Evolutionary conservation across 2,329 filamentous ascomycete genomes (phyloP).

Genomic region (Exophiala spinifera): DNA sequence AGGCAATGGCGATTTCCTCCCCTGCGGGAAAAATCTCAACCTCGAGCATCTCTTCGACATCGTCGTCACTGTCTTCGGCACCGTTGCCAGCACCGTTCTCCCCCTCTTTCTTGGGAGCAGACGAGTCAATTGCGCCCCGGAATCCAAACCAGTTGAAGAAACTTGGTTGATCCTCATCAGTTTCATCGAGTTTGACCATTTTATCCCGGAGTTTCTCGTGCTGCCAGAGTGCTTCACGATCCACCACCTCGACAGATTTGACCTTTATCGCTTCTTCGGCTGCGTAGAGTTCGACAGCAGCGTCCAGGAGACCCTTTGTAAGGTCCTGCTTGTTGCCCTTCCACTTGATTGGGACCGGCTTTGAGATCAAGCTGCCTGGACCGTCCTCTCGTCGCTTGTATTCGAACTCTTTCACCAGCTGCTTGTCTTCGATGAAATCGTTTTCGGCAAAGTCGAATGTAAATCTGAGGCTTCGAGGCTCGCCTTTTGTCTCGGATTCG

Average conservation of each 20-base stretch:
- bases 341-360: conserved; percentile 86
- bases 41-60: conserved; percentile 62
- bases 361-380: conserved; percentile 74
- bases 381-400: conserved; percentile 56
- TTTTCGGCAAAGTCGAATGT: conserved; percentile 78
- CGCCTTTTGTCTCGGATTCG: conserved; percentile 56
- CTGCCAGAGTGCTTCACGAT: conserved; percentile 30
- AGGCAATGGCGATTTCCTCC: conserved; percentile 73
- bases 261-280: conserved; percentile 49
- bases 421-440: conserved; percentile 73
- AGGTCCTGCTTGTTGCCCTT: conserved; percentile 79
- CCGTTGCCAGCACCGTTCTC: conserved; percentile 52
- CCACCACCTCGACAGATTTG: conserved; percentile 24
- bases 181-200: conserved; percentile 39
- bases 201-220: conserved; percentile 28
- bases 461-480: conserved; percentile 76
- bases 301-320: conserved; percentile 73
- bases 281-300: conserved; percentile 67
- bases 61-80: conserved; percentile 45
- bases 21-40: conserved; percentile 86
- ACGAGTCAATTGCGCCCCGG: conserved; percentile 63
- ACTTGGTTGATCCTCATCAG: conserved; percentile 49
- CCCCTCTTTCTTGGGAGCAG: conserved; percentile 57
- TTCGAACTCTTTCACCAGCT: conserved; percentile 89
- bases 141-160: conserved; percentile 93